Base-by-base conservation (phyloP, 495 filamentous ascomycete species). In the Niebla homalea region DNA sequence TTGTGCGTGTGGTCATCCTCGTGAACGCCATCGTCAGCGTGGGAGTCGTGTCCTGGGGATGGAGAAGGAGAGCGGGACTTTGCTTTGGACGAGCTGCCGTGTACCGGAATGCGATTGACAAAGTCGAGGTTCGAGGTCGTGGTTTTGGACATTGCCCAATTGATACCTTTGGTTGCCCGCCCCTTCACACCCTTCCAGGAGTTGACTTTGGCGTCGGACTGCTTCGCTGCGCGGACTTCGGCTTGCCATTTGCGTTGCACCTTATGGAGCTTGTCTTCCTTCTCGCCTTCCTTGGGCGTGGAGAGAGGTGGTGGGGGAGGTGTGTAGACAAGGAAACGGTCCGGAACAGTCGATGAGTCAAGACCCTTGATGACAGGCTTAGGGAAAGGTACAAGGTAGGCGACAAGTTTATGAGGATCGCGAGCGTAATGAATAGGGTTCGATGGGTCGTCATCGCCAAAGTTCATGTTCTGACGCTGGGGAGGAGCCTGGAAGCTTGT, bases 331-430 rank as follows among this genome's bases (percentile, higher is more conserved):
- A 69, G 51, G 46, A 68, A 69, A 15, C 66, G 64, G 10, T 57
- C 51, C 2, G 66, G 66, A 21, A 68, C 57, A 7, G 39, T 22
- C 5, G 57, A 42, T 15, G 49, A 41, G 22, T 53, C 42, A 3
- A 59, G 55, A 21, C 53, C 50, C 16, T 57, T 50, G 21, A 57
- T 58, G 4, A 50, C 36, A 2, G 67, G 67, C 46, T 64, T 63
- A 0, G 67, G 67, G 19, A 69, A 66, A 12, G 67, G 67, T n/a
- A 69, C 52, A 3, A 69, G 59, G 36, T 68, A 69, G n/a, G 61
- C 64, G 12, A 60, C 55, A 2, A 67, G 59, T 46, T 62, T 64
- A 12, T 66, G 60, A 8, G 64, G 57, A 36, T 67, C 62, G 11
- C 64, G 49, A 12, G 57, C 59, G 39, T 67, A 64, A 15, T 56